phyloP scores from a whole-genome alignment of 2,329 filamentous ascomycete genomes.

The Escovopsis sp. region DNA sequence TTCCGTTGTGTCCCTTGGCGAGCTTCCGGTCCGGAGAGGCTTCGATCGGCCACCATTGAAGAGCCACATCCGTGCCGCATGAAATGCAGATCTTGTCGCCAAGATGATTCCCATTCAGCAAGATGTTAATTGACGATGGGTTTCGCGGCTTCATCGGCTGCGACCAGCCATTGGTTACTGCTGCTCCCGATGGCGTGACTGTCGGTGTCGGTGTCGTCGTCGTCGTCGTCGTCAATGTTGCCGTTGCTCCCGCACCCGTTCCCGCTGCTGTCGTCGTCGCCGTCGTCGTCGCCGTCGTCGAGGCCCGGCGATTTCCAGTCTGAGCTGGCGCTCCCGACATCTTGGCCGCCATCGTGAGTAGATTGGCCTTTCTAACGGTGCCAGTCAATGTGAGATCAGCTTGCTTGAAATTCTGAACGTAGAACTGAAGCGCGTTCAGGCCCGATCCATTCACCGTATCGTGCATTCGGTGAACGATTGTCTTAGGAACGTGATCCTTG shows the following conservation, averaged over 20 bases:
- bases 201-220: constrained; percentile 9
- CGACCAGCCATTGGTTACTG: constrained; percentile 6
- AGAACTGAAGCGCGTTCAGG: constrained; percentile 73
- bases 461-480: constrained; percentile 61
- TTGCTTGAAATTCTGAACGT: constrained; percentile 82
- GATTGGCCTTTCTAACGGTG: constrained; percentile 81
- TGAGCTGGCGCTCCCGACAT: constrained; percentile 21
- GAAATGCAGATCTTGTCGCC: constrained; percentile 46
- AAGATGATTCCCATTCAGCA: constrained; percentile 18
- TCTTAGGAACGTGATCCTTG: constrained; percentile 70
- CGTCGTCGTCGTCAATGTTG: too few species aligned
- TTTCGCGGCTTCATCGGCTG: constrained; percentile 11
- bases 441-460: constrained; percentile 58
- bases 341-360: constrained; percentile 52
- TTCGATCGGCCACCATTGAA: constrained; percentile 55
- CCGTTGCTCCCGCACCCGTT: constrained; percentile 24
- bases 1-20: constrained; percentile 35
- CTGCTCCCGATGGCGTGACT: constrained; percentile 5
- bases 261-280: too few species aligned
- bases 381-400: constrained; percentile 82
- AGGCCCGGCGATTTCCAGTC: constrained; percentile 36
- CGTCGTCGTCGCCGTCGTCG: constrained; percentile 28
- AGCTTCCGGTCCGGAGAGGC: constrained; percentile 35
- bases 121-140: constrained; percentile 14
- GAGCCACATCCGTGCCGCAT: constrained; percentile 56